Percentiles rank a stretch among this genome's conserved stretches.
Conservation (phyloP, 768 basidiomycete species). For the Termitomyces sp. region DNA sequence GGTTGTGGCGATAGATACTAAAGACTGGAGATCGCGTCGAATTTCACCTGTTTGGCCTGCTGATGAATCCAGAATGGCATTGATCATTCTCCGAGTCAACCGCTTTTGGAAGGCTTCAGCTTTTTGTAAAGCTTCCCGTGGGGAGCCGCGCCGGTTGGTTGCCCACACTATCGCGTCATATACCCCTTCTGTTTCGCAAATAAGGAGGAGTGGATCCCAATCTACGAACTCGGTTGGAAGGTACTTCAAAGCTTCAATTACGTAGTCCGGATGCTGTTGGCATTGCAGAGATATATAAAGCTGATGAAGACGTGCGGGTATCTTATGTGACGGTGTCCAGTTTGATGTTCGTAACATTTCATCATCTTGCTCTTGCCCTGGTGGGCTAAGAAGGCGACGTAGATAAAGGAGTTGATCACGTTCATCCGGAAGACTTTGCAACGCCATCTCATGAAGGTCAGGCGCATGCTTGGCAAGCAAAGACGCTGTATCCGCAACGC, state of each 20-base stretch:
- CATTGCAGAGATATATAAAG: constrained; percentile 73
- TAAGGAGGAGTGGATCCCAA: constrained; percentile 45
- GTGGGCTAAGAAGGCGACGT: constrained; percentile 59
- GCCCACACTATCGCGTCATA: constrained; percentile 84
- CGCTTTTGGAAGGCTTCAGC: constrained; percentile 53
- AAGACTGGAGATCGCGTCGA: constrained; percentile 34
- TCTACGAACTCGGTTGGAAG: constrained; percentile 52
- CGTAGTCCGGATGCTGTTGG: constrained; percentile 54
- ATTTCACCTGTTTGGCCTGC: constrained; percentile 20
- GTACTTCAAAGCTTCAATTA: constrained; percentile 57
- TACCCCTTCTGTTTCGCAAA: constrained; percentile 62
- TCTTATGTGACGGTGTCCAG: constrained; percentile 31
- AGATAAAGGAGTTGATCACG: constrained; percentile 73
- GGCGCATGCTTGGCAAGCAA: constrained; percentile 71
- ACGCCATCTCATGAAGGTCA: constrained; percentile 55
- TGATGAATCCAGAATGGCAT: constrained; percentile 23
- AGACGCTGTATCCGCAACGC: constrained; percentile 61
- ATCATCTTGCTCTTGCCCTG: constrained; percentile 30
- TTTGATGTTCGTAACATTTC: constrained; percentile 17
- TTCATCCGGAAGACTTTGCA: constrained; percentile 41
- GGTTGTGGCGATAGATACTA: constrained; percentile 54
- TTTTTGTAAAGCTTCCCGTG: constrained; percentile 60
- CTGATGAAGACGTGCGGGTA: constrained; percentile 47
- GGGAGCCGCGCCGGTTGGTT: constrained; percentile 56
- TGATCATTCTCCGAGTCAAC: constrained; percentile 40